Evolutionary conservation across 305 asterid genomes (phyloP).

Genomic region (Stenogyne calaminthoides): DNA sequence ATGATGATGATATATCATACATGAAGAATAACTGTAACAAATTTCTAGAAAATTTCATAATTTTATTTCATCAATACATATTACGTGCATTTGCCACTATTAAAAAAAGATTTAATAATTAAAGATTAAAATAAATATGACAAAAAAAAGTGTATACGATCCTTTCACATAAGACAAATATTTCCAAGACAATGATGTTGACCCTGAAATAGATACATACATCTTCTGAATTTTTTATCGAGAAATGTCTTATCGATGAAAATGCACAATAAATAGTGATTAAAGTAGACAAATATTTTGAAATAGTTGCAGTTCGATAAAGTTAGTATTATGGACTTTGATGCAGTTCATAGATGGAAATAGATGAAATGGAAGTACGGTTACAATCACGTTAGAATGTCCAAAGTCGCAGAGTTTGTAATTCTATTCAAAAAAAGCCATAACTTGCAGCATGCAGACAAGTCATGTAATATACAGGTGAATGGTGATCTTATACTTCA

Average conservation of each 20-base stretch:
- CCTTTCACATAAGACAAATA: too few species aligned
- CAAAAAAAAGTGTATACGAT: too few species aligned
- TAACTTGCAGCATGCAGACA: too few species aligned
- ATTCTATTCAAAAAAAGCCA: too few species aligned
- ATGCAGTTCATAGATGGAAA: conserved; percentile 40
- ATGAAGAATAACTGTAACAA: too few species aligned
- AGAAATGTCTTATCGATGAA: neutral
- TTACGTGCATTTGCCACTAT: too few species aligned
- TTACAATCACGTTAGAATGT: neutral
- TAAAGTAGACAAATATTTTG: neutral
- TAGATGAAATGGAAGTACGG: neutral
- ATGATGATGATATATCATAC: too few species aligned
- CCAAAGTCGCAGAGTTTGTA: neutral
- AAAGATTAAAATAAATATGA: too few species aligned
- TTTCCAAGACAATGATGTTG: neutral
- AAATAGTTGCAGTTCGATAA: conserved; percentile 15
- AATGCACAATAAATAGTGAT: conserved; percentile 2
- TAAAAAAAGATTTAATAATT: too few species aligned
- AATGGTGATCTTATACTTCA: neutral
- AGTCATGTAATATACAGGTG: too few species aligned
- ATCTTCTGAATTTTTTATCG: neutral
- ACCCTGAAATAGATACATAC: neutral
- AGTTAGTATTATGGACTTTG: conserved; percentile 32
- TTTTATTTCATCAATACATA: too few species aligned
- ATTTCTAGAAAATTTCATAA: too few species aligned